Percentiles rank a stretch among this genome's conserved stretches.
Conservation (phyloP, 345 rosid genomes). For the Physaria fendleri region DNA sequence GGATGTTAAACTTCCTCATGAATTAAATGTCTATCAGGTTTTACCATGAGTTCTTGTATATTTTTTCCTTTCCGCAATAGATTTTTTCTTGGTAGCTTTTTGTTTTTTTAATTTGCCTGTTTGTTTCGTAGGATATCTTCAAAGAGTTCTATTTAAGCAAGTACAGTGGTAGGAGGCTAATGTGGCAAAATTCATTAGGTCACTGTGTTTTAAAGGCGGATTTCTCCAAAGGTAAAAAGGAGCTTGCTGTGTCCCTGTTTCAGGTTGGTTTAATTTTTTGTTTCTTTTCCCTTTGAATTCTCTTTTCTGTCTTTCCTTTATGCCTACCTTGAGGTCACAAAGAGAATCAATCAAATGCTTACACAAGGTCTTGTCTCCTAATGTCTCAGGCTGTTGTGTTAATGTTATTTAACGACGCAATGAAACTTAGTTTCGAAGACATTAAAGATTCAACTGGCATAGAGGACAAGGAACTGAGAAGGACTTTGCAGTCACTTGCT, state of each 20-base stretch:
- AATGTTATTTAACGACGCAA: slow-evolving; percentile 94
- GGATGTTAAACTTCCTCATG: slow-evolving; percentile 99
- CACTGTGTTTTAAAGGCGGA: slow-evolving; percentile 94
- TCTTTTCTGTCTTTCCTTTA: not conserved
- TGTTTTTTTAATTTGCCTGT: not conserved
- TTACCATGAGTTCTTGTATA: slow-evolving; percentile 15
- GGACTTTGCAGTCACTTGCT: slow-evolving; percentile 96
- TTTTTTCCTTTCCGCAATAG: not conserved
- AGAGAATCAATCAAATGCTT: slow-evolving; percentile 19
- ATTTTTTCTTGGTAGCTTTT: not conserved
- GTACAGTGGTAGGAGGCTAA: slow-evolving; percentile 92
- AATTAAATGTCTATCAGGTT: slow-evolving; percentile 96
- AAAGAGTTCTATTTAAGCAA: slow-evolving; percentile 96
- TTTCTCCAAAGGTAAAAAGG: slow-evolving; percentile 85
- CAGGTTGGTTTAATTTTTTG: slow-evolving; percentile 54
- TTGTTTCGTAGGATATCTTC: slow-evolving; percentile 70
- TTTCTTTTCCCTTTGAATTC: not conserved
- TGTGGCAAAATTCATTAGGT: slow-evolving; percentile 98
- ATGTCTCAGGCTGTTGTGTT: slow-evolving; percentile 78
- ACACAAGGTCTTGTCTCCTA: not conserved
- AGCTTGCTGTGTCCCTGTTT: slow-evolving; percentile 93
- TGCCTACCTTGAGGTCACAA: not conserved
- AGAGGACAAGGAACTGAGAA: slow-evolving; percentile 89
- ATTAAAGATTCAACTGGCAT: slow-evolving; percentile 86
- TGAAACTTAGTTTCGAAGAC: slow-evolving; percentile 85